Base-by-base conservation (phyloP, 257 asterid genomes). In the Nyctanthes arbortristis region DNA sequence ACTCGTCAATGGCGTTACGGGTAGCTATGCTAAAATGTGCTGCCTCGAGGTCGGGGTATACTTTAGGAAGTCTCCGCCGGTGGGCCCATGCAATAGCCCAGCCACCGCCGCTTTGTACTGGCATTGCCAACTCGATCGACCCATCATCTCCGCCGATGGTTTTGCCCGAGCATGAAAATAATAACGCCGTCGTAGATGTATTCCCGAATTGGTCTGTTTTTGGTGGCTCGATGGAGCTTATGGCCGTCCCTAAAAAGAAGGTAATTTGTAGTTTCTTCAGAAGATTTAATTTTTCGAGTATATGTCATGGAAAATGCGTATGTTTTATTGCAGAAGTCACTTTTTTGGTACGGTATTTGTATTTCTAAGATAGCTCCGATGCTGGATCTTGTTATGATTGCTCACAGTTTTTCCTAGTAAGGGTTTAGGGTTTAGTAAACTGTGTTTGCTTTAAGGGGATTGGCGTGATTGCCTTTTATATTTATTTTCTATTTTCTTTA, bases 241-340 rank as follows among this genome's bases (percentile, higher is more conserved):
- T 88, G 97, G 97, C 97, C 63, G 97, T 91, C 54, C 97, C 96
- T 39, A 91, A 85, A 75, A 87, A 63, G 75, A 91, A 87, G 94
- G 97, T 84, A 49, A 16, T 18, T 67, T 32, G 57, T 18, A 25
- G 9, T 47, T 18, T 58, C 68, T 49, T 0, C 8, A 13, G 7
- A 16, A 16, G 30, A 25, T 24, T 20, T 4, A 18, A 20, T 33
- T 7, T 22, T 34, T 61, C 16, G 3, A 20, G 12, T 72, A 5
- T 24, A n/a, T 3, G 32, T 24, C n/a, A n/a, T n/a, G n/a, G n/a
- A n/a, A n/a, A n/a, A n/a, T n/a, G n/a, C n/a, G n/a, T n/a, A n/a
- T n/a, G n/a, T n/a, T n/a, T n/a, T n/a, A n/a, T n/a, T n/a, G n/a
- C n/a, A n/a, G n/a, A n/a, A n/a, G n/a, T n/a, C n/a, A n/a, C n/a